Base-by-base conservation (phyloP, 768 basidiomycete genomes). In the Rhizopogon vinicolor region DNA sequence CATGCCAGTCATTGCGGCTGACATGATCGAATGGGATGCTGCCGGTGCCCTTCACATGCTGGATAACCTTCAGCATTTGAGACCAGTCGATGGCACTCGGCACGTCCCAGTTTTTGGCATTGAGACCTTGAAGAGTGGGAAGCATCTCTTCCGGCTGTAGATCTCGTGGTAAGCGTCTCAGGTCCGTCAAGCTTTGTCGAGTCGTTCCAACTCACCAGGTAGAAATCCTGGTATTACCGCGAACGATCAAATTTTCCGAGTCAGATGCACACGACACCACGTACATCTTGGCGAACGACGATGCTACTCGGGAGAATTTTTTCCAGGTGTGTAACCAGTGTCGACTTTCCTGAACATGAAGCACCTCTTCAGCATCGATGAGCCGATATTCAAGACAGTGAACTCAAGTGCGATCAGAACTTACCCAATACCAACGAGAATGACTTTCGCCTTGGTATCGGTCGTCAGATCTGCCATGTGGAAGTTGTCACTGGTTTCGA, bases 301-400 rank as follows among this genome's bases (percentile, higher is more conserved):
- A 91, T 75, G 52, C 91, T 88, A 62, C 84, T 76, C 0, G 93
- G 91, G 33, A 96, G 70, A 52, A 90, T 85, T 3, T 71, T 68
- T 19, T 77, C 78, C 51, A 98, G 78, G 67, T 94, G 91, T 68
- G 96, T 97, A 29, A 93, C 93, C n/a, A 98, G 81, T 0, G 94
- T 93, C 1, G 96, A 97, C 76, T 98, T 98, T 14, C 96, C 95
- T 0, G 88, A 93, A 70, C 93, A 96, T 22, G 92, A 90, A 6
- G 94, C 89, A 8, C 95, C 95, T 29, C 93, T 93, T 44, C 25
- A 54, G 19, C 7, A 0, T 41, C 50, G 16, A 59, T 37, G 13
- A 33, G 56, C 35, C 28, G 22, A 10, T 5, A 35, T n/a, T n/a
- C 13, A 14, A 4, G 49, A 35, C 31, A 51, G 46, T 29, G 6